Evolutionary conservation across 352 stramenopile species (phyloP), one percentile per base, ranked within the genome.

Genomic region (Pythium vanterpoolii): DNA sequence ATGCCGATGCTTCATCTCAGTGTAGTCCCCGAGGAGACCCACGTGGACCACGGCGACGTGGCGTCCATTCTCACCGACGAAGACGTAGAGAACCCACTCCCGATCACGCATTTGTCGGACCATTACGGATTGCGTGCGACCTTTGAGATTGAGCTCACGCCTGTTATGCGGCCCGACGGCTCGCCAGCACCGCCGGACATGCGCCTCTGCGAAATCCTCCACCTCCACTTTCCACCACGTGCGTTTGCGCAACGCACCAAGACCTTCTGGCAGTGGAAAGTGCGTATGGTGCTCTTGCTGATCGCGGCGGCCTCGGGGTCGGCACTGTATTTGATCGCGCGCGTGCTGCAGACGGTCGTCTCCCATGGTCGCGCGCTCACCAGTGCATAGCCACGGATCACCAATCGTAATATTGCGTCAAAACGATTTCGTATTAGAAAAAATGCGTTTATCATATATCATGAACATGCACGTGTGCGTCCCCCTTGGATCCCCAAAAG

Each of bases 31-130:
- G 61, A 72, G 10, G 52, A 61, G 2, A 90, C 82, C 2, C 71
- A 44, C 3, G 74, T 93, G 31, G 84, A 93, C 47, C 71, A 86
- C 54, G 86, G 78, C 43, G 66, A 64, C 14, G 58, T 89, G 10
- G 65, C 62, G 3, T 68, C 76, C 16, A 56, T 87, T 14, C 42
- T 69, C 1, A 44, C 66, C 8, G 63, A 69, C 49, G 60, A 53
- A 21, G 55, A 73, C 4, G 62, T 71, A 18, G 42, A 54, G 14
- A 53, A 70, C 26, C 43, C 60, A 28, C 46, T 90, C 46, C 81
- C 84, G 19, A 79, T 93, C 69, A 89, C 84, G 30, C 79, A 93
- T 52, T 61, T 93, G 60, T 93, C 84, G 5, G 84, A 93, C 50
- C 84, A 93, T 53, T 93, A 91, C 46, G 84, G 73, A 4, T 53